Percentiles rank a stretch among this genome's conserved stretches.
Evolutionary conservation across 768 basidiomycete genomes (phyloP).

Genomic region (Suillus variegatus): DNA sequence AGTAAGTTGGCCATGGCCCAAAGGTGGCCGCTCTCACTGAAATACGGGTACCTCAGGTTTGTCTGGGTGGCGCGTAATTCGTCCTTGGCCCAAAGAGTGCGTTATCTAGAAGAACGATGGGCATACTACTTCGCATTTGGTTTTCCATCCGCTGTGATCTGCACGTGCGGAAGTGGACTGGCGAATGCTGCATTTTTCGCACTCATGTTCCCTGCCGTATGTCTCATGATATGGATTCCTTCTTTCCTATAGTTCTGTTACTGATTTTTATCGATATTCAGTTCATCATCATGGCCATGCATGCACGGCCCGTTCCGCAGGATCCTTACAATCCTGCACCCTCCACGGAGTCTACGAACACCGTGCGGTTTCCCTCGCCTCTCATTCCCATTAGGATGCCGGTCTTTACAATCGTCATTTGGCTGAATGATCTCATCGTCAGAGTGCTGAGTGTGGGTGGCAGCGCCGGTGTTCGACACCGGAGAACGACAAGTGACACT

Average conservation of each 20-base stretch:
- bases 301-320: conserved; percentile 69
- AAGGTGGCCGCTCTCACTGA: conserved; percentile 14
- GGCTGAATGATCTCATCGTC: conserved; percentile 73
- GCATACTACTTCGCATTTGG: conserved; percentile 88
- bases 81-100: conserved; percentile 66
- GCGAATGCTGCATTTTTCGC: conserved; percentile 86
- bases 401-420: conserved; percentile 72
- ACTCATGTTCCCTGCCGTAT: conserved; percentile 74
- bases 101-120: conserved; percentile 87
- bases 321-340: conserved; percentile 72
- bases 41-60: conserved; percentile 49
- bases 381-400: conserved; percentile 80
- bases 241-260: conserved; percentile 1
- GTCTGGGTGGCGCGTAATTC: conserved; percentile 77
- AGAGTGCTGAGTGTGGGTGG: conserved; percentile 59
- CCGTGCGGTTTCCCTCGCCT: conserved; percentile 68
- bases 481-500: conserved; percentile 45
- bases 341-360: conserved; percentile 35
- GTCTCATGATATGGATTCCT: conserved; percentile 26
- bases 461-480: conserved; percentile 22
- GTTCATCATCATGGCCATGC: conserved; percentile 86
- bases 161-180: conserved; percentile 70
- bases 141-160: conserved; percentile 71
- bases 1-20: conserved; percentile 43
- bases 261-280: conserved; percentile 30